Conservation (phyloP, 345 rosid genomes). For the Salix brachista region DNA sequence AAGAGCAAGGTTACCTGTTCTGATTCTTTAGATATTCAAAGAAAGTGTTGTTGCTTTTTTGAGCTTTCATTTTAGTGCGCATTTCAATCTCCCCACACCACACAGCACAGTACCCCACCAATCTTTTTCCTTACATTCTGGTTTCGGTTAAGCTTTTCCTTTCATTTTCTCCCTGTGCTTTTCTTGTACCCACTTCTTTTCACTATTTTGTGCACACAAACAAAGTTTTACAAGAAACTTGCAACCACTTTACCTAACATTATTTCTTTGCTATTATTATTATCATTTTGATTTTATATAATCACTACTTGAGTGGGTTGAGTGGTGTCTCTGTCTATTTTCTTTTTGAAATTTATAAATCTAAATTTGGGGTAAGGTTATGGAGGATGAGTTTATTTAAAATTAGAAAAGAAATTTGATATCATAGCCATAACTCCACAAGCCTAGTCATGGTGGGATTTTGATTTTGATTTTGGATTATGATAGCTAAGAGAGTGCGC, state of each 20-base stretch:
- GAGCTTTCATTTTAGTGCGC: conserved; percentile 32
- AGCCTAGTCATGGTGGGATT: too few relatives aligned
- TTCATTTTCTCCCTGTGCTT: neutral
- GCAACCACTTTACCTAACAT: conserved; percentile 13
- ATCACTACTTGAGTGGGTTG: neutral
- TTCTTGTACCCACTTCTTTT: neutral
- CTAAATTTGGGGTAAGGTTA: neutral
- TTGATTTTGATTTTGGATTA: too few relatives aligned
- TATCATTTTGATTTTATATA: neutral
- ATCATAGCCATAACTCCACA: too few relatives aligned
- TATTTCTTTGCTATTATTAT: neutral
- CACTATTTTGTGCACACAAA: neutral
- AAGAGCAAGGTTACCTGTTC: conserved; percentile 1
- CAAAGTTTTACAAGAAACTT: conserved; percentile 9
- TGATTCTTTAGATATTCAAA: conserved; percentile 4
- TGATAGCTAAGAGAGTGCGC: too few relatives aligned
- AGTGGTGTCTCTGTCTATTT: neutral
- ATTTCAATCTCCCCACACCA: conserved; percentile 5
- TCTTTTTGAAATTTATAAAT: neutral
- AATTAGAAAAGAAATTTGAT: too few relatives aligned
- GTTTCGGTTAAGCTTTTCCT: neutral
- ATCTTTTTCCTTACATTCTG: conserved; percentile 2
- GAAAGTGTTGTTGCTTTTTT: conserved; percentile 2
- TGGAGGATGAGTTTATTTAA: neutral
- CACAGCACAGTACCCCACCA: conserved; percentile 3